These are phyloP conservation scores for Pleurotus sapidus DNA, from an alignment of 768 basidiomycete genomes.

Conservation along the genomic window DNA sequence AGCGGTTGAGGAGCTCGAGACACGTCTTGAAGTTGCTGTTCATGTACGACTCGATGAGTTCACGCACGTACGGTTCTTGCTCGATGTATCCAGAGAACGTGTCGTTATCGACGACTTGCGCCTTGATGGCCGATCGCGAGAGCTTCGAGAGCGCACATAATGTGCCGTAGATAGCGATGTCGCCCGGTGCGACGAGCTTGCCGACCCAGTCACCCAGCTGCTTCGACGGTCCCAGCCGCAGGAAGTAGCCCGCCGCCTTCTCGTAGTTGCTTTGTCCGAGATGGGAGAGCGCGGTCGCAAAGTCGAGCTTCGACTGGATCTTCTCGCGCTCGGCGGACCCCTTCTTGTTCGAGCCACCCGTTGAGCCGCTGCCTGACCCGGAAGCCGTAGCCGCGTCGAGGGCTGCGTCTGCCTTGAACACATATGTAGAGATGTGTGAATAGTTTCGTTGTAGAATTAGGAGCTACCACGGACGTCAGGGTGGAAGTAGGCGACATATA, in stretches of 20 bases:
- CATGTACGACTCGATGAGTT: conserved; percentile 84
- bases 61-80: conserved; percentile 82
- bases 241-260: conserved; percentile 73
- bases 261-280: conserved; percentile 74
- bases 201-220: conserved; percentile 79
- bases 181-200: conserved; percentile 77
- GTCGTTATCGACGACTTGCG: conserved; percentile 64
- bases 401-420: conserved; percentile 94
- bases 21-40: conserved; percentile 83
- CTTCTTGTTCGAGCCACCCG: conserved; percentile 36
- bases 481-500: not conserved
- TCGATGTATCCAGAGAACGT: conserved; percentile 78
- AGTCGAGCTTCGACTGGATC: conserved; percentile 75
- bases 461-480: conserved; percentile 47
- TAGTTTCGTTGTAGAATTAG: conserved; percentile 87
- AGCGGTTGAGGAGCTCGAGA: conserved; percentile 67
- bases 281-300: conserved; percentile 75
- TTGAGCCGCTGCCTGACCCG: not conserved
- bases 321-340: conserved; percentile 60
- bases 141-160: conserved; percentile 82
- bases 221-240: conserved; percentile 62
- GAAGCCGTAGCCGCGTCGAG: conserved; percentile 57
- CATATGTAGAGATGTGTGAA: conserved; percentile 84
- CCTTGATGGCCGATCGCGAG: conserved; percentile 65
- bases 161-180: conserved; percentile 85